These are phyloP conservation scores for Pisolithus marmoratus DNA, from an alignment of 768 basidiomycete species.

Conservation along the genomic window DNA sequence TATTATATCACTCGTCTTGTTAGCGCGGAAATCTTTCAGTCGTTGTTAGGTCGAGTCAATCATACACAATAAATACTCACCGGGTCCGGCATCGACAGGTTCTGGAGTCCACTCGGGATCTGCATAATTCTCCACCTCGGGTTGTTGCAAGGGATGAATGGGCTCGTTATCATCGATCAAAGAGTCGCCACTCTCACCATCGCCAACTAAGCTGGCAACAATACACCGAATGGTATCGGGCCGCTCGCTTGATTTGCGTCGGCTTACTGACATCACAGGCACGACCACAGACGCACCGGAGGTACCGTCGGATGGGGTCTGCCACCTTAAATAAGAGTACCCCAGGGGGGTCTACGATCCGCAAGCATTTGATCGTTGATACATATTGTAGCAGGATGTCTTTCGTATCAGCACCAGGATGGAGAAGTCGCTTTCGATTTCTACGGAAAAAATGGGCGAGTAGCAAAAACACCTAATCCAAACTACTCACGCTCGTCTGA, in stretches of 20 bases:
- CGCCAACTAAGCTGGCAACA: conserved; percentile 85
- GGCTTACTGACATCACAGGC: neutral
- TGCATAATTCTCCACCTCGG: conserved; percentile 77
- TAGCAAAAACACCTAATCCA: neutral
- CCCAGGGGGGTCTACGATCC: conserved; percentile 87
- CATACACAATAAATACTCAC: conserved; percentile 35
- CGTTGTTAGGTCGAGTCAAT: neutral
- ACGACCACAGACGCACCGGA: conserved; percentile 48
- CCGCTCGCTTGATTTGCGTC: conserved; percentile 50
- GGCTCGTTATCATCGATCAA: conserved; percentile 83
- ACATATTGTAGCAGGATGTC: conserved; percentile 89
- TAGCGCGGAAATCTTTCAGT: conserved; percentile 77
- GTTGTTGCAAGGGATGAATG: conserved; percentile 66
- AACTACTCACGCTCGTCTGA: conserved; percentile 66
- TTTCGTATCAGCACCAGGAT: conserved; percentile 94
- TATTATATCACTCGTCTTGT: conserved; percentile 88
- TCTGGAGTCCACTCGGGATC: conserved; percentile 96
- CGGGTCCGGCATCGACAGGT: conserved; percentile 92
- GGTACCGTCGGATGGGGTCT: conserved; percentile 84
- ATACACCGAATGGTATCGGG: conserved; percentile 94
- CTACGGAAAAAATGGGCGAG: conserved; percentile 34
- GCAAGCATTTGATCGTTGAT: conserved; percentile 83
- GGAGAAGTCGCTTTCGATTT: conserved; percentile 81
- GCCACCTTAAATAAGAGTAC: conserved; percentile 92
- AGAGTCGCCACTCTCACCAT: conserved; percentile 74